phyloP scores from a whole-genome alignment of 2,329 filamentous ascomycete species.

The Fusarium lateritium region DNA sequence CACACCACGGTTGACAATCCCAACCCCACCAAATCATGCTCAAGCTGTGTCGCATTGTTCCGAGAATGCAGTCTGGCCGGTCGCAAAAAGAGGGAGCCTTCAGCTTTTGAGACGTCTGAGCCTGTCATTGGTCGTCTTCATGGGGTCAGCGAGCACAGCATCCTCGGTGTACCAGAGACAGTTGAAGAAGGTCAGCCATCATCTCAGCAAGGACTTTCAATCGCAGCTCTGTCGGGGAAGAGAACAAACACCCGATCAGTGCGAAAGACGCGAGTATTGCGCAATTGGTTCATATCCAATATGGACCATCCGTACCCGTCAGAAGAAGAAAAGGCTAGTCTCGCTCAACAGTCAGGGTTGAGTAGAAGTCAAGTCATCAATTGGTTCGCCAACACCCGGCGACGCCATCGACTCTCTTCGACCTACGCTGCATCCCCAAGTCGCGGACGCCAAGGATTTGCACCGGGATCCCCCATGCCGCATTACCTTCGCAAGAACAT shows the following conservation, averaged over 20 bases:
- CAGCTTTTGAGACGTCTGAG: constrained; percentile 61
- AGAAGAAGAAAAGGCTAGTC: constrained; percentile 60
- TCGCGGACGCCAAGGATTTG: constrained; percentile 49
- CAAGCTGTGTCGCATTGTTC: constrained; percentile 66
- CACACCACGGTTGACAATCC: constrained; percentile 63
- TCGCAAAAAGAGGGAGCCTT: constrained; percentile 60
- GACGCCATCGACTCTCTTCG: constrained; percentile 59
- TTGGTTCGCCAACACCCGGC: constrained; percentile 67
- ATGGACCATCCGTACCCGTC: constrained; percentile 64
- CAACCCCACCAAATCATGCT: constrained; percentile 63
- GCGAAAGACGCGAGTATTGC: constrained; percentile 61
- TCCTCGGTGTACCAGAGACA: constrained; percentile 22
- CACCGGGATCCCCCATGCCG: constrained; percentile 61
- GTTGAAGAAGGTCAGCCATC: constrained; percentile 24
- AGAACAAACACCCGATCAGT: constrained; percentile 59
- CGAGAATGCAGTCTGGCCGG: constrained; percentile 65
- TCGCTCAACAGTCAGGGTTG: constrained; percentile 61
- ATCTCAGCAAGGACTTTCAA: constrained; percentile 9
- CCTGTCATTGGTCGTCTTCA: constrained; percentile 66
- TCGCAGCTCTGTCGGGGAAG: constrained; percentile 47
- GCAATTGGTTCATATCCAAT: constrained; percentile 63
- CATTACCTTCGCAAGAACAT: constrained; percentile 52
- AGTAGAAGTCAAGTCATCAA: constrained; percentile 62
- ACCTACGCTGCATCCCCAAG: constrained; percentile 45
- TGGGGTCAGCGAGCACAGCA: constrained; percentile 60